phyloP scores from a whole-genome alignment of 768 basidiomycete genomes.

The Auriscalpium orientale region DNA sequence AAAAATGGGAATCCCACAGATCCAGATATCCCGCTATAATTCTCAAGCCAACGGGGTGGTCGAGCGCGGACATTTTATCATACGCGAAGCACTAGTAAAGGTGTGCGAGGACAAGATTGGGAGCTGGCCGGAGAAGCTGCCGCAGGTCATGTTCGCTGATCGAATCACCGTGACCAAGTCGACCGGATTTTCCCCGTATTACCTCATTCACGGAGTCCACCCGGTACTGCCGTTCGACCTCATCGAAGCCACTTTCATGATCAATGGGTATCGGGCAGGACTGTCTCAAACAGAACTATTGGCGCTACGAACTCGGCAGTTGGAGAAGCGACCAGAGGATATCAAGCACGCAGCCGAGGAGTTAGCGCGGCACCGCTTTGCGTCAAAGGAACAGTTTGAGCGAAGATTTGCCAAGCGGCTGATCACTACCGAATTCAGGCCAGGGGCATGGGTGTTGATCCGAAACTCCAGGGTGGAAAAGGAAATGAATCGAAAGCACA shows the following conservation, averaged over 20 bases:
- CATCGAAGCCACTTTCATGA: constrained; percentile 24
- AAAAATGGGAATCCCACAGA: constrained; percentile 16
- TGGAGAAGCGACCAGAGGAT: constrained; percentile 20
- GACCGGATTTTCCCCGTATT: constrained; percentile 19
- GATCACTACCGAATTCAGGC: constrained; percentile 19
- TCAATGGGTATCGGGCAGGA: constrained; percentile 9
- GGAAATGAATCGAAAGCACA: constrained; percentile 23
- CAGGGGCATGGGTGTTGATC: constrained; percentile 28
- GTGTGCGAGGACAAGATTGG: constrained; percentile 12
- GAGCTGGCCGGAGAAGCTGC: constrained; percentile 19
- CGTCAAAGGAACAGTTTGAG: constrained; percentile 21
- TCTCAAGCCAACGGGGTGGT: constrained; percentile 31
- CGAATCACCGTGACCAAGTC: constrained; percentile 12
- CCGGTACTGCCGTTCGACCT: constrained; percentile 27
- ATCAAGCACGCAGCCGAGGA: constrained; percentile 12
- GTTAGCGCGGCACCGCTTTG: constrained; percentile 14
- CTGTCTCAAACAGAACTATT: constrained; percentile 19
- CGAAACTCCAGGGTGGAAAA: constrained; percentile 27
- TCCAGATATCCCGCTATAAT: constrained; percentile 29
- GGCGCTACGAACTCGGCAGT: constrained; percentile 16
- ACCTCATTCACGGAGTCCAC: constrained; percentile 22
- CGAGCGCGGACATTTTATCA: constrained; percentile 24
- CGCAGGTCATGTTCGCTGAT: constrained; percentile 20
- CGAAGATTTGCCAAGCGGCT: constrained; percentile 13
- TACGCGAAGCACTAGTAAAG: constrained; percentile 27